These are phyloP conservation scores for Paraconiothyrium brasiliense DNA, from an alignment of 2,329 filamentous ascomycete genomes.

Conservation along the genomic window DNA sequence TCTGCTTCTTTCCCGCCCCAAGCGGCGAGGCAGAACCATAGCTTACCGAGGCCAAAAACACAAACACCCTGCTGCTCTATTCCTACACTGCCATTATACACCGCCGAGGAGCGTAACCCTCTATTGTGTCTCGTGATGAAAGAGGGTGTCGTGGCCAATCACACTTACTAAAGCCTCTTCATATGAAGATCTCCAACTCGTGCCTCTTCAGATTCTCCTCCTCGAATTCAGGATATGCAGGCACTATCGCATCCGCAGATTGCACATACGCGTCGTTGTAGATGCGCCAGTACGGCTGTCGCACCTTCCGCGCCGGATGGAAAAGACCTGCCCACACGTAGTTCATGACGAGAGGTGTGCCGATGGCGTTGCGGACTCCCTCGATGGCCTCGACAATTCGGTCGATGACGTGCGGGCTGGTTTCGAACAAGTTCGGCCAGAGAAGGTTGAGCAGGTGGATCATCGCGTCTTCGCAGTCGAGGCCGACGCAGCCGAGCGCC, in stretches of 20 bases:
- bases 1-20: background rate
- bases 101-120: background rate
- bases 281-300: constrained; percentile 92
- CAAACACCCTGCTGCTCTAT: background rate
- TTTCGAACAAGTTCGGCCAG: constrained; percentile 97
- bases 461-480: constrained; percentile 99
- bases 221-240: constrained; percentile 89
- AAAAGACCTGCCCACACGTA: constrained; percentile 98
- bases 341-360: constrained; percentile 92
- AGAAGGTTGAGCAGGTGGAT: constrained; percentile 95
- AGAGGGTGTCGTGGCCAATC: background rate
- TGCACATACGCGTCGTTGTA: constrained; percentile 98
- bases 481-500: constrained; percentile 93
- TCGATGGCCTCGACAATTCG: constrained; percentile 97
- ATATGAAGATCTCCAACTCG: constrained; percentile 86
- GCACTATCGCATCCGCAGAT: constrained; percentile 91
- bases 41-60: constrained; percentile 9
- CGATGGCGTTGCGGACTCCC: constrained; percentile 91
- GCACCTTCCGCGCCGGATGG: constrained; percentile 94
- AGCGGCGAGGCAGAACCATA: constrained; percentile 3
- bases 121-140: background rate
- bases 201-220: constrained; percentile 81
- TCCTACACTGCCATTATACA: constrained; percentile 6
- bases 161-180: constrained; percentile 37
- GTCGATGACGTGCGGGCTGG: constrained; percentile 97